Conservation (phyloP, 257 asterid genomes). For the Capsicum pubescens region DNA sequence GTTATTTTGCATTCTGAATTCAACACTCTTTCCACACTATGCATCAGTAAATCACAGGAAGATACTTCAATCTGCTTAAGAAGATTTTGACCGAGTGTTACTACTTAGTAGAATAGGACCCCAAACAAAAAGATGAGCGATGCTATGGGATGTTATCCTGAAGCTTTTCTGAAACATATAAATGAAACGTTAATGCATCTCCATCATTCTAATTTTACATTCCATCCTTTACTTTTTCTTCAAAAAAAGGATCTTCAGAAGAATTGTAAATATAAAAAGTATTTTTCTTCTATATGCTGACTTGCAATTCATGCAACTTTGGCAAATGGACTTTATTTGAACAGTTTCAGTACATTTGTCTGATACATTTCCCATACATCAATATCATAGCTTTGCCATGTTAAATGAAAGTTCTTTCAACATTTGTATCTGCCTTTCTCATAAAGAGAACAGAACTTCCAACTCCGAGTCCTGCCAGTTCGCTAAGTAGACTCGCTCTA, state of each 20-base stretch:
- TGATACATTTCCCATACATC: background rate
- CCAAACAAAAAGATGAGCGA: background rate
- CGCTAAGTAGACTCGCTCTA: too few relatives aligned
- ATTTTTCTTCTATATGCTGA: background rate
- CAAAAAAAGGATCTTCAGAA: background rate
- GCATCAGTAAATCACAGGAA: conserved; percentile 11
- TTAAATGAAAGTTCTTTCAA: too few relatives aligned
- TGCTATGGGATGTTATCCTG: background rate
- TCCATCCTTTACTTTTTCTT: background rate
- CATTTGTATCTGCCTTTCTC: too few relatives aligned
- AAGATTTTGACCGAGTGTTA: background rate
- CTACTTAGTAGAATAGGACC: conserved; percentile 18
- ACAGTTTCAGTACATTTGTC: conserved; percentile 14
- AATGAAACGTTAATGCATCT: background rate
- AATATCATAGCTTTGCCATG: background rate
- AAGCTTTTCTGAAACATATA: conserved; percentile 21
- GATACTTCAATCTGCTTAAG: conserved; percentile 20
- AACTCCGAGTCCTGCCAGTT: too few relatives aligned
- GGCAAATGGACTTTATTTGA: background rate
- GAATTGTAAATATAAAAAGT: background rate
- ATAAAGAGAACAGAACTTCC: too few relatives aligned
- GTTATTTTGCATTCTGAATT: background rate
- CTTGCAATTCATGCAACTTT: background rate
- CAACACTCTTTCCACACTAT: background rate
- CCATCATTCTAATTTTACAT: conserved; percentile 16